Evolutionary conservation across 2,329 filamentous ascomycete species (phyloP), one percentile per base, ranked within the genome.

Genomic region (Tolypocladium sp.): DNA sequence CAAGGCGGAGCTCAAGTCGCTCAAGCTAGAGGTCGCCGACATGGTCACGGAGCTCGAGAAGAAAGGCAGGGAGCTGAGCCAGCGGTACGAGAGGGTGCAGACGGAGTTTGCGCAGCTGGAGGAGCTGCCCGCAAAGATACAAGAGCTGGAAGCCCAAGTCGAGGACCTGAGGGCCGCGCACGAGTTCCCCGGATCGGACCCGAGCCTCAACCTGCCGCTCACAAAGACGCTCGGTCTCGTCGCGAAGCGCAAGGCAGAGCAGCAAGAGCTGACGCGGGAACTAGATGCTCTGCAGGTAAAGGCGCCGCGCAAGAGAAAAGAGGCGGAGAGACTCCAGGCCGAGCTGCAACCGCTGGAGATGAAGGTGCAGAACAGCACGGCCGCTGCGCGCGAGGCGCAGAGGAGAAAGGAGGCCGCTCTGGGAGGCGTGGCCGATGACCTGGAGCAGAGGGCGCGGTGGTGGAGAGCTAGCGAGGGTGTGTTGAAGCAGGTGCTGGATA

Each of bases 371-470:
- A 86, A 82, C 56, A 87, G 83, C 62, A 82, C 82, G 38, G 78
- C 83, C 30, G 86, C 88, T 20, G 89, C 89, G n/a, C 82, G 79
- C 64, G 89, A 92, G 66, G 89, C 89, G 15, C 82, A 80, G 70
- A 78, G 84, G 67, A 80, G 87, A 66, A 88, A 86, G 70, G 88
- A 91, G 66, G 81, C 81, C 13, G 81, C 85, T 10, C 74, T 86
- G 9, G 83, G 84, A 6, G 87, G 86, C 7, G 82, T 85, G 49
- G 83, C 84, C 20, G 89, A 91, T 66, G 88, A 92, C 66, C 71
- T 92, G 38, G 90, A 92, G 70, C 87, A 90, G 71, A 81, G 85
- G 65, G 90, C 87, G 7, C 78, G 89, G 64, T 93, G 90, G 90
- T 85, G 86, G 74, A 82, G 84, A 64, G 86, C 86, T 22, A 85